Base-by-base conservation (phyloP, 1,284 basidiomycete species). In the Cutaneotrichosporon arboriforme region DNA sequence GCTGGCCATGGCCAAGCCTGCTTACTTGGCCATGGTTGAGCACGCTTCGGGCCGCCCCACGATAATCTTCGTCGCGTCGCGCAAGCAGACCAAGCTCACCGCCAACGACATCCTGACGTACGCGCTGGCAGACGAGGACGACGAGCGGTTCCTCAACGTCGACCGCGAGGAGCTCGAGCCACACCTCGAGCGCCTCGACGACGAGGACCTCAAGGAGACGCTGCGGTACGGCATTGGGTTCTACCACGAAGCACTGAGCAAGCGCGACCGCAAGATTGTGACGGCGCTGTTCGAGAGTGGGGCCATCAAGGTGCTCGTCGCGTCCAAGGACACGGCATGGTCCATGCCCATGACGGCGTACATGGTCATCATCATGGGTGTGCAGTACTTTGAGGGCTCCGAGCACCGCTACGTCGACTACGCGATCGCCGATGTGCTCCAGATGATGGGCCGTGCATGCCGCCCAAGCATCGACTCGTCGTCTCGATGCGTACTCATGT, bases 1-100 rank as follows among this genome's bases (percentile, higher is more conserved):
- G 94, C 89, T 98, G 54, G 84, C 92, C 33, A 98, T 98, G 96
- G 94, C 93, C 22, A 98, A 98, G 73, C 96, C 94, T 0, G 90
- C 93, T 0, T 98, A 97, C 70, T 82, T 98, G 14, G 85, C 93
- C 23, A 90, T 97, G 62, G 79, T 86, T 39, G 94, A 99, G 70
- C 85, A 94, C 66, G 86, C 94, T 0, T 81, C 85, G 0, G 81
- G 83, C 8, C 89, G 90, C 64, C 92, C 93, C 0, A 88, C 91
- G 57, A 87, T 98, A 60, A 78, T 88, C 56, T 98, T 98, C 63
- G 93, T 98, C 1, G 88, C 93, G 0, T 92, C 90, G 17, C 82
- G 94, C 37, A 87, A 91, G 61, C 96, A 98, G 74, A 96, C 91
- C 69, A 87, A 88, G 49, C 73, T 94, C 22, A 94, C 92, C 0